These are phyloP conservation scores for Malus fusca DNA, from an alignment of 306 rosid genomes.

Conservation along the genomic window DNA sequence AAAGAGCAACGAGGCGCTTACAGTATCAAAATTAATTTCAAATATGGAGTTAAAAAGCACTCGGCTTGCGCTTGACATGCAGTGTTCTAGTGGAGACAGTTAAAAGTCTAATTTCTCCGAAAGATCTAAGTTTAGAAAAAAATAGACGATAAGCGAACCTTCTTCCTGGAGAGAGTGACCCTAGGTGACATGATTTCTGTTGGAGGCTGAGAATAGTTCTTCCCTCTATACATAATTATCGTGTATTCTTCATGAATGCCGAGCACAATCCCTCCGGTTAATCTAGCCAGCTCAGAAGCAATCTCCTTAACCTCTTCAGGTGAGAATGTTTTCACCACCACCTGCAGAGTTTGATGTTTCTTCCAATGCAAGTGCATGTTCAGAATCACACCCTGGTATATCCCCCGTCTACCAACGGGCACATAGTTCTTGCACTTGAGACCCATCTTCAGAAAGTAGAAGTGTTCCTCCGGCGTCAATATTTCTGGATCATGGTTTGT, in stretches of 20 bases:
- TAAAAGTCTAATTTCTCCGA: slow-evolving; percentile 5
- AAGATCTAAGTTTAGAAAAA: not conserved
- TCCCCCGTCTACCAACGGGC: slow-evolving; percentile 93
- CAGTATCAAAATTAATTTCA: not conserved
- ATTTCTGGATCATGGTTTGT: slow-evolving; percentile 91
- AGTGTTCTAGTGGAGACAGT: not conserved
- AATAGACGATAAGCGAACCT: slow-evolving; percentile 35
- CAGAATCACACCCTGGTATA: slow-evolving; percentile 89
- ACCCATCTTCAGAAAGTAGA: slow-evolving; percentile 92
- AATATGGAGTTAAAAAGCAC: not conserved
- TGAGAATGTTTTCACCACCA: slow-evolving; percentile 78
- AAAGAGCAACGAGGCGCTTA: not conserved
- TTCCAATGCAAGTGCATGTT: slow-evolving; percentile 99
- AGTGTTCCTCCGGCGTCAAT: slow-evolving; percentile 93
- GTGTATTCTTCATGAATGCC: slow-evolving; percentile 79
- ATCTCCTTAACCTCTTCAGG: slow-evolving; percentile 90
- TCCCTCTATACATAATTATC: slow-evolving; percentile 93
- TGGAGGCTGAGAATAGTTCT: slow-evolving; percentile 94
- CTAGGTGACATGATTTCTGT: slow-evolving; percentile 98
- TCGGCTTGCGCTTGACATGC: not conserved
- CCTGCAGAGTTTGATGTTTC: slow-evolving; percentile 89
- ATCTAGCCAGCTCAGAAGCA: slow-evolving; percentile 81
- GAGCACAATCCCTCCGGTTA: slow-evolving; percentile 84
- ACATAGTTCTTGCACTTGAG: slow-evolving; percentile 82
- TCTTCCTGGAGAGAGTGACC: slow-evolving; percentile 78